Percentiles rank a stretch among this genome's conserved stretches.
Conservation (phyloP, 805 yeast species). For the Candida pseudoglaebosa region DNA sequence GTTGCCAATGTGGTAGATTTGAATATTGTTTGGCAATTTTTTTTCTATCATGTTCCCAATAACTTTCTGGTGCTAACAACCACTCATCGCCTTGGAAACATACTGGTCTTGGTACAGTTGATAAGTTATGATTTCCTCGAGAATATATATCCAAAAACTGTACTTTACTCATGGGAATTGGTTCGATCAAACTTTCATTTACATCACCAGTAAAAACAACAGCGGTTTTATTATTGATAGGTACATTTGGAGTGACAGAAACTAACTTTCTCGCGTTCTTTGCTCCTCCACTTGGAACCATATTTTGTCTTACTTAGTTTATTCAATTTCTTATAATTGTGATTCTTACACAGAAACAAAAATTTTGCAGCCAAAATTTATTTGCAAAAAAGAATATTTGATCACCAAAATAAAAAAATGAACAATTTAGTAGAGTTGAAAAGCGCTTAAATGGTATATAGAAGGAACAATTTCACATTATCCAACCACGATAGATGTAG, state of each 20-base stretch:
- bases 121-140: conserved; percentile 53
- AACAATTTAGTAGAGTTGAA: no score
- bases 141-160: conserved; percentile 56
- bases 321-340: background rate
- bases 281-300: background rate
- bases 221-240: background rate
- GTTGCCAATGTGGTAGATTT: conserved; percentile 48
- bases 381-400: no score
- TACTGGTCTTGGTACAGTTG: conserved; percentile 52
- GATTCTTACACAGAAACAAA: background rate
- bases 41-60: conserved; percentile 45
- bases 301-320: background rate
- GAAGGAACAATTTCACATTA: no score
- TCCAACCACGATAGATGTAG: no score
- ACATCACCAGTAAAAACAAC: conserved; percentile 17
- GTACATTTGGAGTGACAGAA: background rate
- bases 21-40: conserved; percentile 39
- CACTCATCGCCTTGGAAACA: conserved; percentile 44
- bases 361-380: no score
- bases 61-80: conserved; percentile 58
- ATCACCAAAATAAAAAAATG: no score
- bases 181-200: conserved; percentile 15
- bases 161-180: conserved; percentile 37
- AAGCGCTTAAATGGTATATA: no score
- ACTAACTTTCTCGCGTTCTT: background rate